These are phyloP conservation scores for Populus tremula DNA, from an alignment of 345 rosid species.

Conservation along the genomic window DNA sequence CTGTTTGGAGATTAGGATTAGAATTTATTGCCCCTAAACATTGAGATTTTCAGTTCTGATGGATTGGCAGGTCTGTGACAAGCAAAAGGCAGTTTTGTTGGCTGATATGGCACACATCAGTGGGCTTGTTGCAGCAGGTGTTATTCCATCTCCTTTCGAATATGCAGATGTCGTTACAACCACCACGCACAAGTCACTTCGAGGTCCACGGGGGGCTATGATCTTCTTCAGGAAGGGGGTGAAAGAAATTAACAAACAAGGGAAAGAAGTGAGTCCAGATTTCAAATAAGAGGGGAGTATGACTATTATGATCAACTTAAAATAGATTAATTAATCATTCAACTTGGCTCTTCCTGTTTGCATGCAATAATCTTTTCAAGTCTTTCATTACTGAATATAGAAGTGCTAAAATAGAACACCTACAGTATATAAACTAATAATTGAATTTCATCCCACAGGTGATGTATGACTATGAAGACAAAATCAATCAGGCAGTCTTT, in stretches of 20 bases:
- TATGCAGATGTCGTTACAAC: constrained; percentile 95
- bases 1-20: not conserved
- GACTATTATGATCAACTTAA: not conserved
- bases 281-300: not conserved
- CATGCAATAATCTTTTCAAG: not conserved
- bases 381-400: not conserved
- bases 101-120: constrained; percentile 99
- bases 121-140: constrained; percentile 93
- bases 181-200: constrained; percentile 95
- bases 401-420: not conserved
- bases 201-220: constrained; percentile 99
- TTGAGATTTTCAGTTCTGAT: constrained; percentile 10
- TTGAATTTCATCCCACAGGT: constrained; percentile 47
- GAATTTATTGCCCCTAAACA: not conserved
- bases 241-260: constrained; percentile 81
- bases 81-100: constrained; percentile 80
- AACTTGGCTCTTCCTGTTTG: not conserved
- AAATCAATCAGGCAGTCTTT: constrained; percentile 86
- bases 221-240: constrained; percentile 92
- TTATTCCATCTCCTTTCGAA: constrained; percentile 94
- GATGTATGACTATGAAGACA: constrained; percentile 80
- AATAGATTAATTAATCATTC: not conserved
- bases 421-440: not conserved
- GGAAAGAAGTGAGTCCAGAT: constrained; percentile 64
- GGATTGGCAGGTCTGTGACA: constrained; percentile 80